phyloP scores from a whole-genome alignment of 208 protist genomes.

The Naegleria fowleri region DNA sequence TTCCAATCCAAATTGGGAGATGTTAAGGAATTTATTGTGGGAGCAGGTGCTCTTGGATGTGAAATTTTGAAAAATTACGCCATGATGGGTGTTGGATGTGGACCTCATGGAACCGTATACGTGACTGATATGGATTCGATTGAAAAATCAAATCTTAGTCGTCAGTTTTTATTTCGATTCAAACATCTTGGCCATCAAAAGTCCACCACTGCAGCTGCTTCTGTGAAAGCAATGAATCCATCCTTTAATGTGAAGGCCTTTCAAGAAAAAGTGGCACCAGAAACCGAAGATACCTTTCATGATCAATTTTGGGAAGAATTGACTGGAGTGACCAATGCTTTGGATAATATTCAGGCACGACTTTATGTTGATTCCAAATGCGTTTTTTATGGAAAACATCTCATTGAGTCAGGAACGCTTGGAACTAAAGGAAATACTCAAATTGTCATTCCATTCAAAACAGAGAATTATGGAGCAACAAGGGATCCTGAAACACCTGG shows the following conservation, averaged over 20 bases:
- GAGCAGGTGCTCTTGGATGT: constrained; percentile 95
- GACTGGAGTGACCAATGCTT: constrained; percentile 90
- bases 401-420: constrained; percentile 99
- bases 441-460: constrained; percentile 91
- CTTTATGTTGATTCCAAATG: constrained; percentile 90
- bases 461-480: constrained; percentile 94
- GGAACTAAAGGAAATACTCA: constrained; percentile 97
- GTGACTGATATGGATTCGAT: constrained; percentile 99
- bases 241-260: constrained; percentile 65
- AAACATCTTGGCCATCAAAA: constrained; percentile 91
- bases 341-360: constrained; percentile 96
- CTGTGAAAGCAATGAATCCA: constrained; percentile 86
- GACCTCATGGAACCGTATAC: constrained; percentile 61
- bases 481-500: constrained; percentile 94
- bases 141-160: constrained; percentile 97
- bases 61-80: constrained; percentile 98
- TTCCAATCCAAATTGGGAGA: constrained; percentile 72
- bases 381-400: constrained; percentile 87
- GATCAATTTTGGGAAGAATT: constrained; percentile 91
- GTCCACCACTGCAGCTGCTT: constrained; percentile 77
- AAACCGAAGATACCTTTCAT: constrained; percentile 91
- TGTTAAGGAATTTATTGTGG: constrained; percentile 87
- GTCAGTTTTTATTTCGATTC: constrained; percentile 98
- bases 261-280: constrained; percentile 80
- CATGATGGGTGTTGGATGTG: constrained; percentile 91